Percentiles rank a stretch among this genome's conserved stretches.
Evolutionary conservation across 257 asterid species (phyloP).

Genomic region (Nicotiana tomentosiformis): DNA sequence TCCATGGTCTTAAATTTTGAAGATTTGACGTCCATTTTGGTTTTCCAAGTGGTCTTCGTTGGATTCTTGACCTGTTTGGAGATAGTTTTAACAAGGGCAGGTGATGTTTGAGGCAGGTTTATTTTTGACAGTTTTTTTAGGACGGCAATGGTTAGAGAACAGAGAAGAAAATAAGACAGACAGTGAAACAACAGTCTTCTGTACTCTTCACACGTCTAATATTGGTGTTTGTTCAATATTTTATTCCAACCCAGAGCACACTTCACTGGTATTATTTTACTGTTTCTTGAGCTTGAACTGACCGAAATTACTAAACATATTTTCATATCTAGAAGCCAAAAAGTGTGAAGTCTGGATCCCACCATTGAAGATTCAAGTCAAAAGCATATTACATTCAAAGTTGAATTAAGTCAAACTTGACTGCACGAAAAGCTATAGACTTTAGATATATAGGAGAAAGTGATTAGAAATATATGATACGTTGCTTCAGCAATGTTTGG

Average conservation of each 20-base stretch:
- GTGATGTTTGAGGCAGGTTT: slow-evolving; percentile 14
- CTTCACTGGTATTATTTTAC: background rate
- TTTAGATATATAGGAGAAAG: background rate
- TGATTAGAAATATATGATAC: background rate
- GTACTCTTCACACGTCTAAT: background rate
- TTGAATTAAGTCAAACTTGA: background rate
- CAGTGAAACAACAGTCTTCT: background rate
- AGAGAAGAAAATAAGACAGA: background rate
- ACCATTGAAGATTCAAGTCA: background rate
- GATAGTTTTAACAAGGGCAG: slow-evolving; percentile 11
- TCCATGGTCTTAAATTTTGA: background rate
- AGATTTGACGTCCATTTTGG: background rate
- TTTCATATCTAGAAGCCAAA: background rate
- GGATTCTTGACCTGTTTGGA: slow-evolving; percentile 9
- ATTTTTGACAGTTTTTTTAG: background rate
- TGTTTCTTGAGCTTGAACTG: background rate
- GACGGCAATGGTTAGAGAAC: background rate
- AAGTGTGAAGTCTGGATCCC: background rate
- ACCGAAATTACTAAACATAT: background rate
- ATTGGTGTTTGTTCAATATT: background rate
- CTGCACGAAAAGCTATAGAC: background rate
- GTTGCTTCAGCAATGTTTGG: background rate
- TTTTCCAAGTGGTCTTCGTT: background rate
- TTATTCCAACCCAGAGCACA: background rate
- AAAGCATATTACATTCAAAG: background rate